Percentiles rank a stretch among this genome's conserved stretches.
phyloP scores from a whole-genome alignment of 257 asterid genomes.

The Salvia miltiorrhiza region DNA sequence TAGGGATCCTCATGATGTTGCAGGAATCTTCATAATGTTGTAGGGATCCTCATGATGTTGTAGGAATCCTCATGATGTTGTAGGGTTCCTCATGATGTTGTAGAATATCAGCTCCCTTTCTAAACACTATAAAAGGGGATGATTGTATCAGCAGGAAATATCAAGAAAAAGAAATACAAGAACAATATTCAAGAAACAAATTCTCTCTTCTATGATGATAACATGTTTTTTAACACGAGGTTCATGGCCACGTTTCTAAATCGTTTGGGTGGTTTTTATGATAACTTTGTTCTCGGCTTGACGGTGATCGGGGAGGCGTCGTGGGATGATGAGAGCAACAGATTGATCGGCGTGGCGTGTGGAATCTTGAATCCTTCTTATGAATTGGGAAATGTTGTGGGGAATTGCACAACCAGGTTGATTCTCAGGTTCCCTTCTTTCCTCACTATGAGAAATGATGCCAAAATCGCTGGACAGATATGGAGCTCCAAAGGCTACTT shows the following conservation, averaged over 20 bases:
- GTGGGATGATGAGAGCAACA: slow-evolving; percentile 51
- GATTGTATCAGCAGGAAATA: too few relatives aligned
- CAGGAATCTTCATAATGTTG: too few relatives aligned
- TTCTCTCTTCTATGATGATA: too few relatives aligned
- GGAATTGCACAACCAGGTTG: slow-evolving; percentile 52
- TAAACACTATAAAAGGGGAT: too few relatives aligned
- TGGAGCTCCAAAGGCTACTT: slow-evolving; percentile 59
- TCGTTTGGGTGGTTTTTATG: neutral
- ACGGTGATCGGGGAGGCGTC: slow-evolving; percentile 56
- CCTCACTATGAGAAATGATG: slow-evolving; percentile 33
- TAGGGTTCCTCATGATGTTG: too few relatives aligned
- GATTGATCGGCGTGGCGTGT: slow-evolving; percentile 45
- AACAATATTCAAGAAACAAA: too few relatives aligned
- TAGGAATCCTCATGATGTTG: too few relatives aligned
- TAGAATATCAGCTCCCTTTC: too few relatives aligned
- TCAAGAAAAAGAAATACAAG: too few relatives aligned
- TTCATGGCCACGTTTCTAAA: slow-evolving; percentile 25
- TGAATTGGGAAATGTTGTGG: slow-evolving; percentile 28
- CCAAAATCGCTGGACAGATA: slow-evolving; percentile 36
- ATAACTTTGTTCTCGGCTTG: slow-evolving; percentile 6
- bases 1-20: too few relatives aligned
- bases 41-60: too few relatives aligned
- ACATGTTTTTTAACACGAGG: too few relatives aligned
- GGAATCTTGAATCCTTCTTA: slow-evolving; percentile 27
- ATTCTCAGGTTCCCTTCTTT: slow-evolving; percentile 44